phyloP scores from a whole-genome alignment of 306 rosid genomes.

The Malus sieversii region DNA sequence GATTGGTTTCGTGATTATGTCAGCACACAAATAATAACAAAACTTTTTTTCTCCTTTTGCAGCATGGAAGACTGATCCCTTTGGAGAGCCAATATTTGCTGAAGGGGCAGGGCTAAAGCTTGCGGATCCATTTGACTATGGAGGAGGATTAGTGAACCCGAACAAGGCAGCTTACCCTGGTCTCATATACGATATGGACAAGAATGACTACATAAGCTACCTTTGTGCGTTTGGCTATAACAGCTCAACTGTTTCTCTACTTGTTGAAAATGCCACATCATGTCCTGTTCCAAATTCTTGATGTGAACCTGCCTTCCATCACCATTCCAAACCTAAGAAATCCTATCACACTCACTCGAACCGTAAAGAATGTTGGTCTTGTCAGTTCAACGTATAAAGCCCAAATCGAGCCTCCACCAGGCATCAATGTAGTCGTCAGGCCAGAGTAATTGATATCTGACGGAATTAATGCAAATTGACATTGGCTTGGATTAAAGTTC shows the following conservation, averaged over 20 bases:
- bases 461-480: no score
- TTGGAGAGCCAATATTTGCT: conserved; percentile 39
- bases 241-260: conserved; percentile 7
- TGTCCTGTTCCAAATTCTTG: conserved; percentile 22
- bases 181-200: conserved; percentile 34
- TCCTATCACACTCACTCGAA: conserved; percentile 24
- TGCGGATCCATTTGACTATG: conserved; percentile 39
- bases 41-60: background rate
- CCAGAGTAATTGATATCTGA: background rate
- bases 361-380: conserved; percentile 30
- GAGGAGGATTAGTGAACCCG: conserved; percentile 38
- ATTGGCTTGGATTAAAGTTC: no score
- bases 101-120: conserved; percentile 31
- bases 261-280: background rate
- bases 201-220: conserved; percentile 24
- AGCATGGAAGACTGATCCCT: conserved; percentile 43
- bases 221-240: conserved; percentile 30
- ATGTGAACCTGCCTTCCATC: conserved; percentile 37
- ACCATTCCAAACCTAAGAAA: conserved; percentile 27
- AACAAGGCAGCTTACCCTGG: conserved; percentile 44
- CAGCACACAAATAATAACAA: background rate
- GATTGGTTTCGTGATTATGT: background rate
- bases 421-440: conserved; percentile 11
- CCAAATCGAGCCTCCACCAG: conserved; percentile 22
- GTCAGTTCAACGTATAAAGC: conserved; percentile 20